Base-by-base conservation (phyloP, 2,329 filamentous ascomycete species). In the Tolypocladium guangdongense region DNA sequence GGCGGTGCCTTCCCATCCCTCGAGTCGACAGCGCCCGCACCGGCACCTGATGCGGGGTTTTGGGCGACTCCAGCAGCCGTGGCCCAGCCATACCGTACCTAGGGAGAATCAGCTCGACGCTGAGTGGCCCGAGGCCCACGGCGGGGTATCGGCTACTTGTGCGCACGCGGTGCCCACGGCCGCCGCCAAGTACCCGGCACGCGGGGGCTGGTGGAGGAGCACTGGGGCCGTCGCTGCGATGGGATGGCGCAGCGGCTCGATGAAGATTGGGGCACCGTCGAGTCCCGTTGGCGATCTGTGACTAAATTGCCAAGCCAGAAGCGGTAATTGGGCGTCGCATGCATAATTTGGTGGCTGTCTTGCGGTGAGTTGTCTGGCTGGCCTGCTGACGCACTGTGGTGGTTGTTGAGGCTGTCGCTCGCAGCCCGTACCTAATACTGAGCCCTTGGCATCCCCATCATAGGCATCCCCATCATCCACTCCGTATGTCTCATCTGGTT, bases 121-220 rank as follows among this genome's bases (percentile, higher is more conserved):
- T 59, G 54, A 56, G 41, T 57, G 56, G 57, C 54, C 54, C 49
- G 52, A 49, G 52, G 56, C 27, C 27, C 50, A 41, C 24, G 52
- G 51, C 53, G 38, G 52, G 47, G 57, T 53, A 55, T 33, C 27
- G 27, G 16, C 50, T 53, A 39, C 53, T 10, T n/a, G 47, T 11
- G 32, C 32, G 32, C 8, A 10, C 32, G 32, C 32, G 32, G 4
- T 30, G 32, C 32, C 8, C 8, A 4, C 32, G 32, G 32, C 32
- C 32, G 32, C 32, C 8, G 32, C 32, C 32, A 30, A 18, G 43
- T 32, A 30, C 18, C 41, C 41, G 41, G 24, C 41, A 30, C 41
- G 7, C 41, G 2, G 41, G 41, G 2, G 41, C 24, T 1, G 14
- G 24, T 45, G 41, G 41, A n/a, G n/a, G n/a, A n/a, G n/a, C 38